Conservation (phyloP, 805 yeast species). For the Crinitomyces ghanaensis region DNA sequence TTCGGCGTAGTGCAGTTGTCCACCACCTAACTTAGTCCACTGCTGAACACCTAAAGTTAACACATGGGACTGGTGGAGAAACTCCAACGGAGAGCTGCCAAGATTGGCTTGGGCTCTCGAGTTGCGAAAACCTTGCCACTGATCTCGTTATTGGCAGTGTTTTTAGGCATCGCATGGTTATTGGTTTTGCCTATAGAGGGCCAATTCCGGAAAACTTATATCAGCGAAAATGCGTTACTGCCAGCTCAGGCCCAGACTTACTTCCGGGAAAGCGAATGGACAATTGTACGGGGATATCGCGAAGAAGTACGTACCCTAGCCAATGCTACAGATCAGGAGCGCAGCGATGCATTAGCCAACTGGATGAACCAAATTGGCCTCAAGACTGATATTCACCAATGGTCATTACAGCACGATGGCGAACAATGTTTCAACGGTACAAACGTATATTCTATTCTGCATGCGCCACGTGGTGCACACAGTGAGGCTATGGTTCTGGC, state of each 20-base stretch:
- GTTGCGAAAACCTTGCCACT: slow-evolving; percentile 19
- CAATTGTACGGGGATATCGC: slow-evolving; percentile 74
- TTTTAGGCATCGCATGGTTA: slow-evolving; percentile 44
- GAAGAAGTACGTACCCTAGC: slow-evolving; percentile 37
- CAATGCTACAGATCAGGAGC: slow-evolving; percentile 18
- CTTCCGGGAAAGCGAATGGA: slow-evolving; percentile 93
- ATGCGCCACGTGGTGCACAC: slow-evolving; percentile 91
- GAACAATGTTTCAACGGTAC: slow-evolving; percentile 29
- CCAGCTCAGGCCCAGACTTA: slow-evolving; percentile 92
- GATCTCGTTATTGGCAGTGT: slow-evolving; percentile 20
- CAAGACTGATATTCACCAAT: slow-evolving; percentile 40
- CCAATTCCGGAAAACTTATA: slow-evolving; percentile 70
- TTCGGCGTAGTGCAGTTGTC: too few species aligned
- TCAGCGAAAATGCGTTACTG: slow-evolving; percentile 92
- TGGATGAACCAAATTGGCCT: slow-evolving; percentile 70
- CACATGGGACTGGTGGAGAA: slow-evolving; percentile 28
- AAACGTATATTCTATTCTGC: slow-evolving; percentile 67
- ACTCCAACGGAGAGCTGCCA: slow-evolving; percentile 19
- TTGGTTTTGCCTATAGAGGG: slow-evolving; percentile 64
- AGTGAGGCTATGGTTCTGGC: slow-evolving; percentile 89
- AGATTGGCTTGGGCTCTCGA: slow-evolving; percentile 20
- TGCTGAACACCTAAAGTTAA: background rate
- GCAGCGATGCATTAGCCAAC: slow-evolving; percentile 36
- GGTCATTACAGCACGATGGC: slow-evolving; percentile 20
- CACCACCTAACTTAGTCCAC: background rate